Evolutionary conservation across 78 protist genomes (phyloP), one percentile per base, ranked within the genome.

Genomic region (Speleostelium caveatum): DNA sequence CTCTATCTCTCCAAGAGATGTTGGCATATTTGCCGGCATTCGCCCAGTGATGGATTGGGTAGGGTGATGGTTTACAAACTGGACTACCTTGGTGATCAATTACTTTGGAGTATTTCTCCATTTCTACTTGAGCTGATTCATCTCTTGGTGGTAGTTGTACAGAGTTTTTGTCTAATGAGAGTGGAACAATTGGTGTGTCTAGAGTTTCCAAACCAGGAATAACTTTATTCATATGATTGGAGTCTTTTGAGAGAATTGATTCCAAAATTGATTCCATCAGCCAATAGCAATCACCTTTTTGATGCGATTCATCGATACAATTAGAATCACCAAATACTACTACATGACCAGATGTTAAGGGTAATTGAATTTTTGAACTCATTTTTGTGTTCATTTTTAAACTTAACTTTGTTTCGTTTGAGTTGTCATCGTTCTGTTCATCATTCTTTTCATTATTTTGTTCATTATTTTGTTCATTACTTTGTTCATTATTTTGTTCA

Each of bases 241-340:
- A 14, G 53, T 45, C 53, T 14, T 14, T 45, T 45, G 53, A 45
- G 53, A 10, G 53, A 45, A 45, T 45, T 45, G 6, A 6, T 45
- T 38, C 14, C n/a, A 83, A 59, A 26, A 83, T 83, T 30, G 56
- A 53, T 21, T 83, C 79, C 12, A 83, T 22, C 42, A 83, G 45
- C 91, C 91, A 83, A 59, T 45, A n/a, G 33, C 91, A 83, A 33
- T 83, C 79, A 39, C 28, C 79, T 38, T 69, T 83, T 28, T 83
- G 61, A 26, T 12, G 59, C 10, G 79, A 30, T 32, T 83, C 91
- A 59, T 83, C 91, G 7, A 83, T 39, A 83, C 91, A 83, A 38
- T 62, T 56, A 0, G 79, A 69, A 60, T 83, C 91, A 45, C 91
- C 91, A 83, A 69, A 83, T 4, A 83, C 79, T 2, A 69, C 91